These are phyloP conservation scores for Chrysosphaeria jannelii DNA, from an alignment of 2,329 filamentous ascomycete species.

Conservation along the genomic window DNA sequence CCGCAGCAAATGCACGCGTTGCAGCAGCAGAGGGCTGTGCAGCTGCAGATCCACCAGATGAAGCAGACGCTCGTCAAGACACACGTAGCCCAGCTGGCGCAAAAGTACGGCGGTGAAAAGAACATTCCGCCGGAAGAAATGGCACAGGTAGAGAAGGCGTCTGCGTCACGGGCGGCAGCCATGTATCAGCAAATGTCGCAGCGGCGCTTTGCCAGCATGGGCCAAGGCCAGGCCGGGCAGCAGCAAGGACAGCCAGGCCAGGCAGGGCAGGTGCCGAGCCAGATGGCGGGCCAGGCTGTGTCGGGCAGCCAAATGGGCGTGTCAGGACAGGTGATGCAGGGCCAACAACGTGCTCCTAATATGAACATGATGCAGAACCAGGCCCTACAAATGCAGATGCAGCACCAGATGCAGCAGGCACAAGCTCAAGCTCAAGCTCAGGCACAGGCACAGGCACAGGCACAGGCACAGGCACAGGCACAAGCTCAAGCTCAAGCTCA, in stretches of 20 bases:
- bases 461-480: conserved; percentile 5
- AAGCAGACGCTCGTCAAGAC: background rate
- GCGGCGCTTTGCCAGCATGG: background rate
- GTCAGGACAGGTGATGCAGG: background rate
- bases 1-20: background rate
- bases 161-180: conserved; percentile 1
- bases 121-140: background rate
- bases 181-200: background rate
- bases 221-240: too few relatives aligned
- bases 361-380: conserved; percentile 2
- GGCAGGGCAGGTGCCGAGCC: background rate
- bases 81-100: too few relatives aligned
- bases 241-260: background rate
- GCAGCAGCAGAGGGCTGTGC: conserved; percentile 9
- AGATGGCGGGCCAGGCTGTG: background rate
- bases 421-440: background rate
- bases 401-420: conserved; percentile 1
- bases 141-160: background rate
- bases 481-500: conserved; percentile 1
- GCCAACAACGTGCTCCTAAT: conserved; percentile 3
- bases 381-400: conserved; percentile 1
- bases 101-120: too few relatives aligned
- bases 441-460: conserved; percentile 3
- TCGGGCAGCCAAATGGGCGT: too few relatives aligned
- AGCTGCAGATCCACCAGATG: background rate